Conservation (phyloP, 2,329 filamentous ascomycete species). For the Sporothrix pallida region DNA sequence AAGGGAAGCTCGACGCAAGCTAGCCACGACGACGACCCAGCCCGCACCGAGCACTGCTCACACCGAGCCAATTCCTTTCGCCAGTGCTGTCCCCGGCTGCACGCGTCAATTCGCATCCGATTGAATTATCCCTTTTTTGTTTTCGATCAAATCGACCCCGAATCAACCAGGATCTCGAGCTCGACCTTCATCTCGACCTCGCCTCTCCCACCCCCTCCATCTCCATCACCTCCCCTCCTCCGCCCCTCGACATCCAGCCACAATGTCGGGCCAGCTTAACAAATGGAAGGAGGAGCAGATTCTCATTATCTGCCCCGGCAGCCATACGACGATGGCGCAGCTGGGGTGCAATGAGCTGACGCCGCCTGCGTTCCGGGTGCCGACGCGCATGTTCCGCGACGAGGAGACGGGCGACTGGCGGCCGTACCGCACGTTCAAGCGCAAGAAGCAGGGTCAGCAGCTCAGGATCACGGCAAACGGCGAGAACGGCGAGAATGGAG, state of each 20-base stretch:
- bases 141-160: neutral
- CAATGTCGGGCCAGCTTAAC: constrained; percentile 61
- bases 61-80: constrained; percentile 10
- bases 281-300: constrained; percentile 70
- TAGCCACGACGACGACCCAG: constrained; percentile 22
- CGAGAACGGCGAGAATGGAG: constrained; percentile 48
- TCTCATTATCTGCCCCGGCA: constrained; percentile 79
- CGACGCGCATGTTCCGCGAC: constrained; percentile 94
- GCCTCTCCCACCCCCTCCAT: neutral
- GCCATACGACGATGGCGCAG: constrained; percentile 88
- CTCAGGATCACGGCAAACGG: constrained; percentile 12
- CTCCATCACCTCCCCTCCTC: neutral
- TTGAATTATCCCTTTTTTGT: neutral
- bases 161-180: neutral
- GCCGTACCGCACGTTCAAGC: constrained; percentile 77
- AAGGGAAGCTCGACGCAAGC: constrained; percentile 31
- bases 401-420: constrained; percentile 74
- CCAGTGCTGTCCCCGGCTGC: neutral
- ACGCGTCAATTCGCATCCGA: constrained; percentile 3
- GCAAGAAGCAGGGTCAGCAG: constrained; percentile 58
- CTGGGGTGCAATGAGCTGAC: constrained; percentile 90
- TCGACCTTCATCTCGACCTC: neutral
- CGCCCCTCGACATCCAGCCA: neutral
- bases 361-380: constrained; percentile 82
- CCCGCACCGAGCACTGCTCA: constrained; percentile 19